Base-by-base conservation (phyloP, 2,329 filamentous ascomycete genomes). In the Huntiella omanensis region DNA sequence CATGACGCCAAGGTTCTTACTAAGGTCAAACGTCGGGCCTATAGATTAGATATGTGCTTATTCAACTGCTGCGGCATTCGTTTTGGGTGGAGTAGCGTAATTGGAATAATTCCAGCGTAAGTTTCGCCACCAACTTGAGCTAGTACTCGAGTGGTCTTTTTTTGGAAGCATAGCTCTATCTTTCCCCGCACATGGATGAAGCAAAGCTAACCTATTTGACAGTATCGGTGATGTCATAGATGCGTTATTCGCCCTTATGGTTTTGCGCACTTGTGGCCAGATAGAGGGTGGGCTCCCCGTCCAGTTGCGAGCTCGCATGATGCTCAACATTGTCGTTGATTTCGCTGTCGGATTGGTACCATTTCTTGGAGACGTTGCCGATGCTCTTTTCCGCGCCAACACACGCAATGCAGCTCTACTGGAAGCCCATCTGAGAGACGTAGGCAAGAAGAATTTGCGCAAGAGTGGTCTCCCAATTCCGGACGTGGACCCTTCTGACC, bases 81-180 rank as follows among this genome's bases (percentile, higher is more conserved):
- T 49, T 87, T 96, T 57, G 91, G 91, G 46, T 95, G 86, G 85
- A 76, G 83, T 44, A 82, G 80, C 54, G 73, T 94, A 49, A 83
- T 96, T 55, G 91, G 80, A 11, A 58, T 96, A 5, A 62, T 96
- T 46, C 91, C 91, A 54, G 74, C 74, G 73, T 85, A 70, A 69
- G 82, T 71, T 47, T 6, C 4, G n/a, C 37, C 15, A 22, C 15
- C 8, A 32, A 19, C 17, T 19, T 28, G 28, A n/a, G 12, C 7
- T n/a, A 22, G 28, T 19, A 19, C 4, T 19, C 17, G 5, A 19
- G 5, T 19, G 17, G 17, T 5, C n/a, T 43, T 33, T 16, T 35
- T 12, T 17, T 11, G 1, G 22, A 28, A 28, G 3, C 8, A 28
- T 10, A 28, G 22, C 7, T 28, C 22, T 10, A 28, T 7, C 6